A percentile compares a stretch with the other conserved stretches of the same genome.
These are phyloP conservation scores for Hypholoma sublateritium DNA, from an alignment of 768 basidiomycete species.

Conservation along the genomic window DNA sequence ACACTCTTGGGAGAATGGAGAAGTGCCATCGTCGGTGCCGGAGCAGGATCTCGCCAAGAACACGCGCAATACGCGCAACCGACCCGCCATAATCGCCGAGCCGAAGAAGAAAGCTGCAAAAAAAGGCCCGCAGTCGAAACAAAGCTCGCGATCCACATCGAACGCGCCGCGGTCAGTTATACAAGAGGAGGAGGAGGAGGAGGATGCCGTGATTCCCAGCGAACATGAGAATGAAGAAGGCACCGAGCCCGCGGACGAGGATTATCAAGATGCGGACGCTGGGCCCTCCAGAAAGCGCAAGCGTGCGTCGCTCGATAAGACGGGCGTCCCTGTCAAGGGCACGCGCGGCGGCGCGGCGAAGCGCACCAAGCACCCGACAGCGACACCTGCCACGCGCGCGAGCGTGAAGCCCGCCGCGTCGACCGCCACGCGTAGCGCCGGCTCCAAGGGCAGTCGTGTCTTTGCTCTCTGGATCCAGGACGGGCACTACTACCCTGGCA, in stretches of 20 bases:
- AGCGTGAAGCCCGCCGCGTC: constrained; percentile 39
- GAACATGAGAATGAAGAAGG: constrained; percentile 32
- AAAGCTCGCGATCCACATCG: constrained; percentile 12
- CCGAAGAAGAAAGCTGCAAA: constrained; percentile 5
- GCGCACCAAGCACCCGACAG: constrained; percentile 32
- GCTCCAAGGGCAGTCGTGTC: constrained; percentile 50
- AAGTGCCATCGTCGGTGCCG: constrained; percentile 62
- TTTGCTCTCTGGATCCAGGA: constrained; percentile 68
- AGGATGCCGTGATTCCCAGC: constrained; percentile 21
- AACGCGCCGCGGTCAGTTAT: constrained; percentile 9
- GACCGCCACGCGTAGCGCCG: constrained; percentile 20
- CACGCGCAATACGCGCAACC: constrained; percentile 2
- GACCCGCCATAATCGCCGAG: background rate
- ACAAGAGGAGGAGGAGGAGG: constrained; percentile 21
- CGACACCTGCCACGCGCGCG: constrained; percentile 24
- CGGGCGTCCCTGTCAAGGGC: constrained; percentile 19
- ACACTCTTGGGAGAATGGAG: constrained; percentile 33
- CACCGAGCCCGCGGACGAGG: constrained; percentile 43
- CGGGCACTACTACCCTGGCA: constrained; percentile 62
- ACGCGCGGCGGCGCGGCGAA: constrained; percentile 15
- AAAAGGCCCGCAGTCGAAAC: constrained; percentile 6
- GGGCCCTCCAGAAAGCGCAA: constrained; percentile 46
- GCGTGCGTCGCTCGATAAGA: constrained; percentile 26
- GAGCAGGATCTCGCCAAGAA: constrained; percentile 42
- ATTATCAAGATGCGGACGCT: constrained; percentile 31